Evolutionary conservation across 768 basidiomycete genomes (phyloP), one percentile per base, ranked within the genome.

Genomic region (Mycena olivaceomarginata): DNA sequence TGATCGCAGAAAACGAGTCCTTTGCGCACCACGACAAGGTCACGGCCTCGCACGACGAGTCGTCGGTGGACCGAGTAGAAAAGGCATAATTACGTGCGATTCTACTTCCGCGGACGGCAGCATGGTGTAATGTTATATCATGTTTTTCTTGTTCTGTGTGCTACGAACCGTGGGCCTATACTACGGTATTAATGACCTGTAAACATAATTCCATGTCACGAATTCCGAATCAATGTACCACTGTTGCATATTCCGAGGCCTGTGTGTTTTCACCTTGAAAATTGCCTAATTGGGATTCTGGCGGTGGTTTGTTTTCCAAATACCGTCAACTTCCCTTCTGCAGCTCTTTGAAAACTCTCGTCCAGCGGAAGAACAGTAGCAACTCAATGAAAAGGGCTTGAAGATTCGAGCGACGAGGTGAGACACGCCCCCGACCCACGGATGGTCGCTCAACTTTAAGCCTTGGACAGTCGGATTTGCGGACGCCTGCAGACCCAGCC

Each of bases 1-100:
- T 76, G 75, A 53, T 71, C 64, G 70, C 57, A 0, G 46, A 4
- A 13, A 45, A 72, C 48, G 57, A 53, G 45, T 72, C 70, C 12
- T 48, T 40, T 20, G 31, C 46, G 18, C 75, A 76, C 70, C 65
- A 76, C 59, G 70, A 60, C 1, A 76, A 72, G 65, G 25, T 1
- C 37, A 39, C n/a, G 12, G 3, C 56, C 10, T 48, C 69, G 64
- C 75, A 76, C 66, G 70, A 71, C 39, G 75, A 67, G 7, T 67
- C 53, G 25, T 56, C 48, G 12, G 65, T 48, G 4, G 67, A 63
- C 25, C 51, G 31, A 8, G 62, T 43, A 2, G 45, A 67, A 25
- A 74, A 74, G 66, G 66, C 22, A 25, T 31, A 57, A 56, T 15
- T 56, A 31, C 8, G 22, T 4, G 9, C 22, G 4, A 57, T 25